phyloP scores from a whole-genome alignment of 148 eudicot genomes.

The Drosera capensis region DNA sequence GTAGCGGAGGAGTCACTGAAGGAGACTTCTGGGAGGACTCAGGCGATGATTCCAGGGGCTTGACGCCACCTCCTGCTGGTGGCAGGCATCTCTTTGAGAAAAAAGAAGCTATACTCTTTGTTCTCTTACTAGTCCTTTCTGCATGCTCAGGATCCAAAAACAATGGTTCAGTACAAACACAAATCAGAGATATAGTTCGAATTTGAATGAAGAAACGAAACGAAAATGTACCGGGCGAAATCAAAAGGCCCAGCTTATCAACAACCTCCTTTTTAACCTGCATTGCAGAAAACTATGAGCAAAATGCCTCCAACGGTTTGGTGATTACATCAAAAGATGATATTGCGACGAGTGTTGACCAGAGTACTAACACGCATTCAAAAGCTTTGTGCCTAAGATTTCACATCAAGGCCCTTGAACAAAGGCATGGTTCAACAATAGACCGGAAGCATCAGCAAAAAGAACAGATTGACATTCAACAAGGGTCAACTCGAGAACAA shows the following conservation, averaged over 20 bases:
- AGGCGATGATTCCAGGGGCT: slow-evolving; percentile 36
- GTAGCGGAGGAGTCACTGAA: slow-evolving; percentile 18
- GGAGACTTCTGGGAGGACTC: slow-evolving; percentile 25
- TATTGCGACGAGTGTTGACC: too few relatives aligned
- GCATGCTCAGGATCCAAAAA: slow-evolving; percentile 13
- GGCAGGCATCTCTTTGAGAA: slow-evolving; percentile 80
- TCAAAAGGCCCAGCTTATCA: slow-evolving; percentile 47
- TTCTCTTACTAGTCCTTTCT: slow-evolving; percentile 30
- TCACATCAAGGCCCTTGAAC: too few relatives aligned
- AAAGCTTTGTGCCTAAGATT: too few relatives aligned
- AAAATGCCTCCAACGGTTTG: not conserved
- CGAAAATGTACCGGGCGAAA: slow-evolving; percentile 44
- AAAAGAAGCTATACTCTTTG: slow-evolving; percentile 49
- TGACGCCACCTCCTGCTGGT: slow-evolving; percentile 31
- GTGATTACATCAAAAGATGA: too few relatives aligned
- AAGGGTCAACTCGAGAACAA: too few relatives aligned
- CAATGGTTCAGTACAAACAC: not conserved
- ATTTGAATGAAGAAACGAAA: not conserved
- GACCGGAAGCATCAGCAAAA: too few relatives aligned
- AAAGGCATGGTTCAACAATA: too few relatives aligned
- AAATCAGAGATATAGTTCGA: not conserved
- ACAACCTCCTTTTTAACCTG: slow-evolving; percentile 85
- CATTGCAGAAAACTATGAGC: slow-evolving; percentile 8
- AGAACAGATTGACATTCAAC: slow-evolving; percentile 2
- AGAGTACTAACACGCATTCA: too few relatives aligned